Base-by-base conservation (phyloP, 2,329 filamentous ascomycete genomes). In the Diaporthe sp. region DNA sequence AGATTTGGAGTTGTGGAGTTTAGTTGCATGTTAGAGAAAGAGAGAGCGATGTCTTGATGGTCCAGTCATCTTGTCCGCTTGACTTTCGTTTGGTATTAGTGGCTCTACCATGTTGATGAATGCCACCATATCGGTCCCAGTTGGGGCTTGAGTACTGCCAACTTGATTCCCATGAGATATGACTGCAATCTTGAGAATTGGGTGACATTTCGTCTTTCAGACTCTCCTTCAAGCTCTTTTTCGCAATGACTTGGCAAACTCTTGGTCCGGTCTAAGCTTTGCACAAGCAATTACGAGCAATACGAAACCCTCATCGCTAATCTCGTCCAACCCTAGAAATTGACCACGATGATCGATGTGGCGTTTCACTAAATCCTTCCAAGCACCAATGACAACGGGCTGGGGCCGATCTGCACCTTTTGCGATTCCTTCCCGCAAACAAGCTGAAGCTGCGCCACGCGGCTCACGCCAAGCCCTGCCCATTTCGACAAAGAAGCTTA, bases 361-460 rank as follows among this genome's bases (percentile, higher is more conserved):
- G 65, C 65, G 49, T 55, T 22, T 42, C 8, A 0, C 65, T 55
- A 22, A 22, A 42, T 42, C 49, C 49, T 55, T 46, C 39, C 1
- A 31, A 3, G 25, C 17, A 22, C 60, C 8, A 65, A 46, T 28
- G 7, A 31, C 37, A 46, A 4, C 39, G 2, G 25, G 39, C 31
- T 37, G 10, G 31, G 19, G 19, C 17, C 4, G 62, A 68, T 68
- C 65, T 39, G 46, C 62, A 37, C 6, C 44, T 17, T 13, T 7
- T 25, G 28, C 13, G 22, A 55, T 70, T 70, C 65, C 65, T 70
- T 42, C 34, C 65, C 65, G 34, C 65, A 6, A 68, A 28, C 9
- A 12, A 42, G 65, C n/a, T 55, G 49, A 42, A 42, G 65, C 65
- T 70, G 65, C 65, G 65, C 65, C 65, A 55, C 65, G n/a, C 46